Percentiles rank a stretch among this genome's conserved stretches.
These are phyloP conservation scores for Suillus brevipes DNA, from an alignment of 768 basidiomycete genomes.

Conservation along the genomic window DNA sequence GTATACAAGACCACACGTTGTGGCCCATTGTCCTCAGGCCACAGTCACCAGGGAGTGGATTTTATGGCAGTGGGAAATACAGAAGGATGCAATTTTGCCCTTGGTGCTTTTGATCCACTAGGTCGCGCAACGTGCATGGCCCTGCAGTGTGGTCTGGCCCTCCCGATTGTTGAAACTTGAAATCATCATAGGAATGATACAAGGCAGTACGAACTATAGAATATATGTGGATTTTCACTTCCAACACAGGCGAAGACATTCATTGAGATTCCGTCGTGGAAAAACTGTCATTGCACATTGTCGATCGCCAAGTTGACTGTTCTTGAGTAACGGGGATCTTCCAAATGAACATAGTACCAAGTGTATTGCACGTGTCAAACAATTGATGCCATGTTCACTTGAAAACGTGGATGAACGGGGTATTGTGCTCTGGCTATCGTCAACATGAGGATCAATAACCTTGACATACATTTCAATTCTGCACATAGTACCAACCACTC, in stretches of 20 bases:
- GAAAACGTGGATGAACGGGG: background rate
- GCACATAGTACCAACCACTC: background rate
- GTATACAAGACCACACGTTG: slow-evolving; percentile 9
- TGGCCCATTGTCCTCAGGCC: background rate
- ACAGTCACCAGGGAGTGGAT: too few species aligned
- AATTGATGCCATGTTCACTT: background rate
- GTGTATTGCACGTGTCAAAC: background rate
- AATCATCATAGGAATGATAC: background rate
- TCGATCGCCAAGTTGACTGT: background rate
- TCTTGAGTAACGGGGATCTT: background rate
- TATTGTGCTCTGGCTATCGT: background rate
- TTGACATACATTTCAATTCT: background rate
- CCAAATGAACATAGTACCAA: background rate
- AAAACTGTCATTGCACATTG: background rate
- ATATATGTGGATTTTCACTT: background rate
- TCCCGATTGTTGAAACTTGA: background rate
- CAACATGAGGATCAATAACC: background rate
- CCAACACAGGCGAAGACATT: background rate
- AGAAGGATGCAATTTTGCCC: too few species aligned
- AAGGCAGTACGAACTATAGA: background rate
- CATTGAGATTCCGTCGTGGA: background rate
- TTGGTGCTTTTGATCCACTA: background rate
- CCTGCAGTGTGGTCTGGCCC: background rate
- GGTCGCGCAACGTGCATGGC: background rate
- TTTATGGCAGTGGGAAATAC: too few species aligned